Evolutionary conservation across 2,329 filamentous ascomycete species (phyloP).

Genomic region (Madurella mycetomatis): DNA sequence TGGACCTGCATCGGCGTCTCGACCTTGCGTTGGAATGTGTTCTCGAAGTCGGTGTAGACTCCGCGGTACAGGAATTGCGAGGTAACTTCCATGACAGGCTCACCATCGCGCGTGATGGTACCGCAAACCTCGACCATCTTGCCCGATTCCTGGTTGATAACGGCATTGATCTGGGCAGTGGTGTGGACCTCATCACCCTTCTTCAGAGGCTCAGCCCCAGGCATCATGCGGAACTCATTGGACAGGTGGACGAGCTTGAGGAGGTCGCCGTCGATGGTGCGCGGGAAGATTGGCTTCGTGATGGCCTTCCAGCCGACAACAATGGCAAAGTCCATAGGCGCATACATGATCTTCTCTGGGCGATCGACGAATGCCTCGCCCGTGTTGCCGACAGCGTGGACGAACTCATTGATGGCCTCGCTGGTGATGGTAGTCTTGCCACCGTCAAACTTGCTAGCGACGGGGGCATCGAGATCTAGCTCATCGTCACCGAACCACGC

Average conservation of each 20-base stretch:
- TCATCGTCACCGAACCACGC: slow-evolving; percentile 91
- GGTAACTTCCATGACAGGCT: slow-evolving; percentile 95
- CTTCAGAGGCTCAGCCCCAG: slow-evolving; percentile 89
- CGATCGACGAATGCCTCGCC: slow-evolving; percentile 96
- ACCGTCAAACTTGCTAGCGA: slow-evolving; percentile 85
- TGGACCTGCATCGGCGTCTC: slow-evolving; percentile 95
- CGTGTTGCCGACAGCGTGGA: slow-evolving; percentile 97
- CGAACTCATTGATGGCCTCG: slow-evolving; percentile 95
- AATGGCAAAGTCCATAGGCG: slow-evolving; percentile 98
- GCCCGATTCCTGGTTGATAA: slow-evolving; percentile 95
- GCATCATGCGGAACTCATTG: slow-evolving; percentile 97
- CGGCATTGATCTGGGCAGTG: slow-evolving; percentile 91
- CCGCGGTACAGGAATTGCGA: slow-evolving; percentile 98
- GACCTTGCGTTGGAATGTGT: slow-evolving; percentile 96
- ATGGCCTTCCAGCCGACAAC: slow-evolving; percentile 99
- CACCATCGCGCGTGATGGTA: slow-evolving; percentile 78
- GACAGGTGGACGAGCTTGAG: slow-evolving; percentile 95
- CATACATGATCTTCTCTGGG: slow-evolving; percentile 87
- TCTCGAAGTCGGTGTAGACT: slow-evolving; percentile 87
- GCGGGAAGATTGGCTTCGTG: slow-evolving; percentile 97
- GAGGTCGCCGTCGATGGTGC: slow-evolving; percentile 91
- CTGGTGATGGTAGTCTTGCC: slow-evolving; percentile 81
- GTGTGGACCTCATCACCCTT: slow-evolving; percentile 92
- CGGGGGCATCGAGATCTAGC: slow-evolving; percentile 76
- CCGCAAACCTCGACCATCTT: slow-evolving; percentile 99